These are phyloP conservation scores for Neoarthrinium moseri DNA, from an alignment of 2,329 filamentous ascomycete species.

Conservation along the genomic window DNA sequence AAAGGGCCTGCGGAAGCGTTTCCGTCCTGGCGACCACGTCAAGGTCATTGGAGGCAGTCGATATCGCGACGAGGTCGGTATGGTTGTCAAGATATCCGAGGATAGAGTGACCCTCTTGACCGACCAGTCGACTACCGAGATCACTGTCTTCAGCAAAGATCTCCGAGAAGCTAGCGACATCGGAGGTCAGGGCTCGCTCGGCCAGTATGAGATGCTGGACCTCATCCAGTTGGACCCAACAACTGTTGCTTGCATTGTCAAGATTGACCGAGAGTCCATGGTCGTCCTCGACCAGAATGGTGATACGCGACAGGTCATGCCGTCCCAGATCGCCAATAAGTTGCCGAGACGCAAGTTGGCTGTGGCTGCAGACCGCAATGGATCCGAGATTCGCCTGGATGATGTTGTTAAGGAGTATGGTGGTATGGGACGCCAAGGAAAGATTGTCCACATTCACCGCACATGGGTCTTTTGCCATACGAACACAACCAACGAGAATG, in stretches of 20 bases:
- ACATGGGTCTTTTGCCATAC: slow-evolving; percentile 91
- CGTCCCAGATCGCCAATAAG: slow-evolving; percentile 89
- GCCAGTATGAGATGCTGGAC: slow-evolving; percentile 89
- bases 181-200: slow-evolving; percentile 79
- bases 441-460: slow-evolving; percentile 90
- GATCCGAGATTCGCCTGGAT: slow-evolving; percentile 86
- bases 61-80: slow-evolving; percentile 92
- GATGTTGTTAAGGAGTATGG: slow-evolving; percentile 90
- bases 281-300: slow-evolving; percentile 89
- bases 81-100: slow-evolving; percentile 91
- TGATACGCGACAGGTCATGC: slow-evolving; percentile 76
- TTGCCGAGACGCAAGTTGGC: slow-evolving; percentile 78
- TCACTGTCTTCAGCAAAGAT: slow-evolving; percentile 98
- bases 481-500: slow-evolving; percentile 79
- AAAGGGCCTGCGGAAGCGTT: slow-evolving; percentile 88
- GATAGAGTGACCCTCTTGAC: slow-evolving; percentile 91
- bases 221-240: slow-evolving; percentile 90
- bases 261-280: slow-evolving; percentile 90
- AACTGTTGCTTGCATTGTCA: slow-evolving; percentile 90
- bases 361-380: slow-evolving; percentile 89
- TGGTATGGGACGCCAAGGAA: slow-evolving; percentile 81
- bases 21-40: slow-evolving; percentile 92
- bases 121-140: slow-evolving; percentile 88
- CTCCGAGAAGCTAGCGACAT: slow-evolving; percentile 90
- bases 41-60: slow-evolving; percentile 97